Evolutionary conservation across 1,139 yeast species (phyloP).

Genomic region (Geotrichum restrictum): DNA sequence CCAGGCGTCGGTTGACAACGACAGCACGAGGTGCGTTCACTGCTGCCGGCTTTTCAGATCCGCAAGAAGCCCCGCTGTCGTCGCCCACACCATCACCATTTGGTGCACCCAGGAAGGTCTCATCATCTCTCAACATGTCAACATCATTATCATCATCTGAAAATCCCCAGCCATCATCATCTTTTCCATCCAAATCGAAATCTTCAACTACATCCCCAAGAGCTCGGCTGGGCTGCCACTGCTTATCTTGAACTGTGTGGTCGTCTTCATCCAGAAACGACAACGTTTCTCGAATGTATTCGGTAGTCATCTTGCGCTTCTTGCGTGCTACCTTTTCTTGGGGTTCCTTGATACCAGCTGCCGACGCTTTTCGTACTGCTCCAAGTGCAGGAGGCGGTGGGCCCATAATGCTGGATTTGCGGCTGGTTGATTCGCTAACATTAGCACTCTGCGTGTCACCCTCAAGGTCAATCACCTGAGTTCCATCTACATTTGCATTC

Average conservation of each 20-base stretch:
- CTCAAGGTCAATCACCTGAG: slow-evolving; percentile 1
- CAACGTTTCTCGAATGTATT: slow-evolving; percentile 59
- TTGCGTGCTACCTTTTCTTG: slow-evolving; percentile 5
- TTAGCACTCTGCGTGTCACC: not conserved
- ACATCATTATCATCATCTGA: slow-evolving; percentile 5
- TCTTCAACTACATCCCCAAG: slow-evolving; percentile 11
- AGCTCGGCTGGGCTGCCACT: slow-evolving; percentile 18
- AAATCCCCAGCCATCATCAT: slow-evolving; percentile 9
- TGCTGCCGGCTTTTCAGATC: not conserved
- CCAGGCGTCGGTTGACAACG: slow-evolving; percentile 3
- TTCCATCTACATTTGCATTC: not conserved
- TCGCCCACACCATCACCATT: too few relatives aligned
- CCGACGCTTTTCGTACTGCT: not conserved
- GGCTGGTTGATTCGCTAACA: not conserved
- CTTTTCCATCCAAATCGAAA: slow-evolving; percentile 6
- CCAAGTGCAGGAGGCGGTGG: not conserved
- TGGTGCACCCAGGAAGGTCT: too few relatives aligned
- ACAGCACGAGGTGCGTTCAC: too few relatives aligned
- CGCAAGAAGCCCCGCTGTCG: too few relatives aligned
- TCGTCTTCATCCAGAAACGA: slow-evolving; percentile 51
- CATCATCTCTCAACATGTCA: not conserved
- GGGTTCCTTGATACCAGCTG: not conserved
- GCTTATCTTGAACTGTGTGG: not conserved
- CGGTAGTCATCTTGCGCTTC: slow-evolving; percentile 36
- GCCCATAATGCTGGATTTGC: slow-evolving; percentile 8